Evolutionary conservation across 805 yeast genomes (phyloP).

Genomic region (Wickerhamiella sergipiensis): DNA sequence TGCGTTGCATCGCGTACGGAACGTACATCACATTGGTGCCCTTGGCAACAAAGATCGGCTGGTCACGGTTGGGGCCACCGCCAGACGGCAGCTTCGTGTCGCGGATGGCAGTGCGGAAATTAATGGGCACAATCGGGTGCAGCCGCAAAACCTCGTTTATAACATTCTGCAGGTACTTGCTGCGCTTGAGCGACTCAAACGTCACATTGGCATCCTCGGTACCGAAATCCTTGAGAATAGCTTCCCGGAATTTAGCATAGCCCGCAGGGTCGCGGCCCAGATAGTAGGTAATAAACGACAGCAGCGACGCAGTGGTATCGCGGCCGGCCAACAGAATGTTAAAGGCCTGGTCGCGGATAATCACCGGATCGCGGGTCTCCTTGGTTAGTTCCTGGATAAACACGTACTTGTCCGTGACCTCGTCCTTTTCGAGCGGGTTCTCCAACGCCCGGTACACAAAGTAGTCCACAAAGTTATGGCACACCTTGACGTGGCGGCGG

Average conservation of each 20-base stretch:
- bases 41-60: constrained; percentile 31
- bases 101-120: constrained; percentile 33
- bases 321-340: constrained; percentile 41
- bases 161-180: constrained; percentile 34
- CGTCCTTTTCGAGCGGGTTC: constrained; percentile 20
- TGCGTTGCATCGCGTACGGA: constrained; percentile 33
- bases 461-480: constrained; percentile 28
- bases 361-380: constrained; percentile 34
- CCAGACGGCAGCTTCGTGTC: constrained; percentile 39
- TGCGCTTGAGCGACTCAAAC: constrained; percentile 37
- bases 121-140: constrained; percentile 39
- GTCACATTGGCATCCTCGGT: constrained; percentile 20
- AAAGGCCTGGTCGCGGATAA: constrained; percentile 37
- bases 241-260: constrained; percentile 26
- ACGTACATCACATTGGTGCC: constrained; percentile 31
- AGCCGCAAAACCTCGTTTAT: constrained; percentile 37
- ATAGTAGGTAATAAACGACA: constrained; percentile 34
- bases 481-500: constrained; percentile 22
- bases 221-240: constrained; percentile 27
- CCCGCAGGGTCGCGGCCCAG: constrained; percentile 29
- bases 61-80: constrained; percentile 31
- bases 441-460: constrained; percentile 29
- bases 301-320: constrained; percentile 41
- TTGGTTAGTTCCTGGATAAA: constrained; percentile 36
- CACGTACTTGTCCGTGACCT: constrained; percentile 28